Conservation (phyloP, 148 eudicot genomes). For the Fagopyrum esculentum region DNA sequence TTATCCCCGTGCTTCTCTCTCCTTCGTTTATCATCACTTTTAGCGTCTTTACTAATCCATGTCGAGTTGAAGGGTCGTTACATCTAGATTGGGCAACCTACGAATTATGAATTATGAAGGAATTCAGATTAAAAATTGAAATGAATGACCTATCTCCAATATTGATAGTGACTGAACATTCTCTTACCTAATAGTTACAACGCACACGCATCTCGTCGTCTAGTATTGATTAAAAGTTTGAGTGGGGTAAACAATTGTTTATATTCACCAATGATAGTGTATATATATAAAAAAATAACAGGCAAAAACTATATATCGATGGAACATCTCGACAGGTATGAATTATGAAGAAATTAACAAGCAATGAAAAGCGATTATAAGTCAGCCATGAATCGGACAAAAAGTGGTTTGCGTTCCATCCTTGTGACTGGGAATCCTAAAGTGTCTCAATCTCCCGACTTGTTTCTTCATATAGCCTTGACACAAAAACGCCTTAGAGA, state of each 20-base stretch:
- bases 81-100: no score
- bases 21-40: no score
- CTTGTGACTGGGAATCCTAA: slow-evolving; percentile 69
- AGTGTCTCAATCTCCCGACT: slow-evolving; percentile 89
- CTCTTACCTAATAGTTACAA: no score
- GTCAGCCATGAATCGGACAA: slow-evolving; percentile 39
- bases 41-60: no score
- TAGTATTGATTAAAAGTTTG: no score
- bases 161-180: no score
- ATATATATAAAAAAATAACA: neutral
- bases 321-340: neutral
- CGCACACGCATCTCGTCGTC: no score
- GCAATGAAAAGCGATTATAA: neutral
- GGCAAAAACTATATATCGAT: neutral
- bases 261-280: neutral
- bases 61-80: no score
- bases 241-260: neutral
- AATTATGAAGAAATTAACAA: neutral
- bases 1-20: no score
- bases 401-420: slow-evolving; percentile 47
- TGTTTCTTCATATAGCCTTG: slow-evolving; percentile 85
- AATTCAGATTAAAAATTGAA: no score
- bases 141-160: no score
- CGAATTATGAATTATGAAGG: no score
- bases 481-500: slow-evolving; percentile 70